Conservation (phyloP, 257 asterid species). For the Linaria vulgaris region DNA sequence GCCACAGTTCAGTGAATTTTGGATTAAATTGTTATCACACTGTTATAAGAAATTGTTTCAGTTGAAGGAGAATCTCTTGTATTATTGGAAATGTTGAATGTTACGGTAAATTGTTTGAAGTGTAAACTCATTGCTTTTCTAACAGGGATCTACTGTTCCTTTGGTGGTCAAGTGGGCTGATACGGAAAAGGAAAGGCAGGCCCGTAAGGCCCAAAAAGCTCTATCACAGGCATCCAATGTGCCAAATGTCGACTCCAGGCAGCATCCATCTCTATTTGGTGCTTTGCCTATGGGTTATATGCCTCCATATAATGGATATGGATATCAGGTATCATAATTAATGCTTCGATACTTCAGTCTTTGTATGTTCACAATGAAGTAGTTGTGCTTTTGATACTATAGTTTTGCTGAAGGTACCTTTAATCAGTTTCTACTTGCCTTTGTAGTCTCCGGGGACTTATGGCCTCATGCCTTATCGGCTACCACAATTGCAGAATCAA, state of each 20-base stretch:
- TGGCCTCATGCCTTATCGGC: slow-evolving; percentile 87
- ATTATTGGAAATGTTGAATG: not conserved
- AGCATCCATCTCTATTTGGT: slow-evolving; percentile 73
- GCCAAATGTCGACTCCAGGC: slow-evolving; percentile 61
- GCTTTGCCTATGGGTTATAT: slow-evolving; percentile 86
- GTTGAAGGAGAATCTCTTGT: not conserved
- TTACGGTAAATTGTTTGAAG: slow-evolving; percentile 11
- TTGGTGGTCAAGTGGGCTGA: slow-evolving; percentile 99
- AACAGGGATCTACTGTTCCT: slow-evolving; percentile 83
- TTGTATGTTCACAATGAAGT: not conserved
- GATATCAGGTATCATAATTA: slow-evolving; percentile 69
- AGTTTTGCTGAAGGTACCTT: slow-evolving; percentile 12
- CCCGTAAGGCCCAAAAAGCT: slow-evolving; percentile 90
- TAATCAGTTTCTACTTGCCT: slow-evolving; percentile 35
- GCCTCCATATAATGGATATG: slow-evolving; percentile 85
- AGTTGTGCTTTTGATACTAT: slow-evolving; percentile 12
- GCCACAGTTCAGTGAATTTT: not conserved
- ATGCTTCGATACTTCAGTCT: not conserved
- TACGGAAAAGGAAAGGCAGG: slow-evolving; percentile 94
- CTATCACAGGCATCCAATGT: slow-evolving; percentile 53
- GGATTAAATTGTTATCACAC: not conserved
- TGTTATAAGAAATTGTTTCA: not conserved
- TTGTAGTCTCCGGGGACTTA: slow-evolving; percentile 80
- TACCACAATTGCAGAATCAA: slow-evolving; percentile 72
- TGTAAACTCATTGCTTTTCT: slow-evolving; percentile 16